Evolutionary conservation across 305 asterid species (phyloP), one percentile per base, ranked within the genome.

Genomic region (Rubia tinctorum): DNA sequence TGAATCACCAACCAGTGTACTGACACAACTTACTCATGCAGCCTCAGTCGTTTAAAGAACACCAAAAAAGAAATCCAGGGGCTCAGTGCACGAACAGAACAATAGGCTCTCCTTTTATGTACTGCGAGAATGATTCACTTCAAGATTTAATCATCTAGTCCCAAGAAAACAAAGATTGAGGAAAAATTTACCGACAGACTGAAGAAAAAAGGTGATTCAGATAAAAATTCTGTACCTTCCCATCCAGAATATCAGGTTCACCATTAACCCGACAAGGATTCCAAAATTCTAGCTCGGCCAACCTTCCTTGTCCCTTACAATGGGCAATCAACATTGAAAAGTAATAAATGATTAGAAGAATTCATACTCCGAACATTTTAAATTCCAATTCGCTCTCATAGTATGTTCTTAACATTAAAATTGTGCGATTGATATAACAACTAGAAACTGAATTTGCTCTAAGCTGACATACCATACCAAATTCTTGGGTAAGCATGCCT

Each of bases 221-320:
- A 42, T 37, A 68, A 71, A 75, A 75, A 76, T 60, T 22, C 49
- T 25, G 14, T 68, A 94, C 99, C 98, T 94, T 94, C 72, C 99
- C 98, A 75, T 90, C 98, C 88, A 94, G 84, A 75, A 91, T 81
- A 77, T 91, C 97, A 74, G 92, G 89, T 87, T 94, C 99, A 22
- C 99, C 99, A 83, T 90, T 97, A 79, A 92, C 98, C 99, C 99
- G 92, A 79, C 95, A 86, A 72, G 99, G 92, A 67, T 82, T 90
- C 73, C 75, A 79, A 80, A 89, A 90, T 68, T 98, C 97, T 77
- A 95, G 90, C 80, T 90, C 99, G 7, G 98, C 95, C 74, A 92
- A 81, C 87, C 97, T 86, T 63, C 99, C 99, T 80, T 94, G 98
- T 75, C 99, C 99, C 82, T 79, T 89, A 79, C 92, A 94, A 71